phyloP scores from a whole-genome alignment of 495 filamentous ascomycete species.

The Aspergillus sclerotioniger region DNA sequence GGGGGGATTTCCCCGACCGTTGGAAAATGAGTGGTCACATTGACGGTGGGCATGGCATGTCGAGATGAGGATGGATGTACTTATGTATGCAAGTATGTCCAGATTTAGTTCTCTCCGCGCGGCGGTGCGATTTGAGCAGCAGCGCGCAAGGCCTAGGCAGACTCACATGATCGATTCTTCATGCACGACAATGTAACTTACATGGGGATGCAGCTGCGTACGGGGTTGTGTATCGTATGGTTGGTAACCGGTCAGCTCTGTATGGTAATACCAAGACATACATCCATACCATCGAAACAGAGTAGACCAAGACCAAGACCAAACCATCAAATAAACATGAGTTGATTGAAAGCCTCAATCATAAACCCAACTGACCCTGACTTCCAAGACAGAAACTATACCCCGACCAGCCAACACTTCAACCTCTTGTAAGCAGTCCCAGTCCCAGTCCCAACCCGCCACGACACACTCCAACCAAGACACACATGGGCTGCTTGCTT shows the following conservation, averaged over 20 bases:
- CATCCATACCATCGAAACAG: not conserved
- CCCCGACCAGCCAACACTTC: no score
- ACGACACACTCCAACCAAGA: not conserved
- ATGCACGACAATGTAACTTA: conserved; percentile 31
- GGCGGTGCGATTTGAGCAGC: conserved; percentile 1
- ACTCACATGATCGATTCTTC: conserved; percentile 45
- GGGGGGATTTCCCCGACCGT: conserved; percentile 2
- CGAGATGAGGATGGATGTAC: conserved; percentile 5
- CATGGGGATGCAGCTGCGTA: conserved; percentile 15
- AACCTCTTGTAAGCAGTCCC: no score
- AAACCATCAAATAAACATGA: no score
- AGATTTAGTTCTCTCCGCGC: conserved; percentile 1
- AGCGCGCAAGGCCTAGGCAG: conserved; percentile 1
- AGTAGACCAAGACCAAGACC: no score
- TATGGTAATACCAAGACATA: not conserved
- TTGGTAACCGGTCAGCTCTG: not conserved
- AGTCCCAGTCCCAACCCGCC: conserved; percentile 5
- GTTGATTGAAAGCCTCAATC: no score
- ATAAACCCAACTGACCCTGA: not conserved
- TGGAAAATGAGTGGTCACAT: conserved; percentile 4
- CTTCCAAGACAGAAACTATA: no score
- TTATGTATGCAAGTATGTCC: conserved; percentile 1
- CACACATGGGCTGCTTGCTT: no score
- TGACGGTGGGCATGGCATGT: not conserved
- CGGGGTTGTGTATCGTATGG: not conserved